Evolutionary conservation across 169 alveolate species (phyloP).

Genomic region (Plasmodium malariae): DNA sequence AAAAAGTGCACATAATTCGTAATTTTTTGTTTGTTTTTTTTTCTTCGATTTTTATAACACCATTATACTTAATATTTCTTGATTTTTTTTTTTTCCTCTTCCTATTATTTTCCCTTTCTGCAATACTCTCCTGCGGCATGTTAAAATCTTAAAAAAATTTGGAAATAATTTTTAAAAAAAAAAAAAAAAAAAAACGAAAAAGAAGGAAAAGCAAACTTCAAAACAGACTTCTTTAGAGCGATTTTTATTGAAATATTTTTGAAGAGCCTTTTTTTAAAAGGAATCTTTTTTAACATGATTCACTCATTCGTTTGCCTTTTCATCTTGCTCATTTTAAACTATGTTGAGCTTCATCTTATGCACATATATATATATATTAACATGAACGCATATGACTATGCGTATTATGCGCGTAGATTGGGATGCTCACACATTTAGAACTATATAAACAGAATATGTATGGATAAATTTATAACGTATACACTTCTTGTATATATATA

Average conservation of each 20-base stretch:
- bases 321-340: background rate
- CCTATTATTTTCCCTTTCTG: slow-evolving; percentile 32
- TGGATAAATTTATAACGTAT: background rate
- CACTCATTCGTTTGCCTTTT: background rate
- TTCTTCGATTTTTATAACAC: background rate
- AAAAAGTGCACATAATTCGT: background rate
- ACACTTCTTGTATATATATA: too few species aligned
- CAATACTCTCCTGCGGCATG: background rate
- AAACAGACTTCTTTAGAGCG: too few species aligned
- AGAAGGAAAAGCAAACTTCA: too few species aligned
- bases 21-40: too few species aligned
- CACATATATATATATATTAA: background rate
- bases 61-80: slow-evolving; percentile 5
- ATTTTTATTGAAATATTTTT: too few species aligned
- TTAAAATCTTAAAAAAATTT: too few species aligned
- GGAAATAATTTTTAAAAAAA: too few species aligned
- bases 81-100: slow-evolving; percentile 48
- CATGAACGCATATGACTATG: background rate
- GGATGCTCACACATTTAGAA: background rate
- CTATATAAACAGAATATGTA: background rate
- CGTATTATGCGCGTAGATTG: too few species aligned
- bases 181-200: too few species aligned
- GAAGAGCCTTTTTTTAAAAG: too few species aligned
- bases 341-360: too few species aligned
- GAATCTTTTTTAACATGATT: background rate